phyloP scores from a whole-genome alignment of 352 stramenopile species.

The Pythium oligandrum region DNA sequence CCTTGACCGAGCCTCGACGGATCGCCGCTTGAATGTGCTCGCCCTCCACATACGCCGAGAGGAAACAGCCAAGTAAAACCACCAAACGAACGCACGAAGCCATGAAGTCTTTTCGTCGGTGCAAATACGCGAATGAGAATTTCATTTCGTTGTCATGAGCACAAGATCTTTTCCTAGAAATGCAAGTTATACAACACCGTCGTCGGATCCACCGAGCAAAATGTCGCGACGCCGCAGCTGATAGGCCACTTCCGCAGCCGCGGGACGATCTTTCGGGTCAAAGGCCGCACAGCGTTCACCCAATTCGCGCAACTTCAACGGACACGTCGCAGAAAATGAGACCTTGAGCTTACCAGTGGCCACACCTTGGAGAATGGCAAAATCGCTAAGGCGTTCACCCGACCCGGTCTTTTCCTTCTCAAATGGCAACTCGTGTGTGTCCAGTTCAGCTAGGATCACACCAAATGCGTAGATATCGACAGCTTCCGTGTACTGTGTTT shows the following conservation, averaged over 20 bases:
- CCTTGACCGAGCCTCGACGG: constrained; percentile 7
- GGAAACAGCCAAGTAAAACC: not conserved
- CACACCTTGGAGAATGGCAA: constrained; percentile 52
- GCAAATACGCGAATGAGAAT: too few species aligned
- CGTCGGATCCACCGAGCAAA: constrained; percentile 20
- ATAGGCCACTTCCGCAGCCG: constrained; percentile 54
- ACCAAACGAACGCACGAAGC: not conserved
- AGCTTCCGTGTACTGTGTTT: constrained; percentile 55
- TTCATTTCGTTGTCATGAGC: too few species aligned
- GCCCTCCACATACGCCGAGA: not conserved
- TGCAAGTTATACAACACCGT: constrained; percentile 15
- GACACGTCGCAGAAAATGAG: constrained; percentile 32
- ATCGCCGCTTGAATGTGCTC: constrained; percentile 17
- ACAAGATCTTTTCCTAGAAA: not conserved
- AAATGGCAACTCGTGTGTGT: constrained; percentile 69
- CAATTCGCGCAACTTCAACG: constrained; percentile 38
- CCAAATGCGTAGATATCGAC: constrained; percentile 69
- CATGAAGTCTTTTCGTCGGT: not conserved
- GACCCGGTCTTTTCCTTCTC: constrained; percentile 23
- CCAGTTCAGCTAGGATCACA: constrained; percentile 61
- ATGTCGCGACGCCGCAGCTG: constrained; percentile 50
- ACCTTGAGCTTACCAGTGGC: constrained; percentile 36
- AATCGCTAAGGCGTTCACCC: constrained; percentile 48
- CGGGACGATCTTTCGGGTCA: constrained; percentile 44
- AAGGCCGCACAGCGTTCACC: constrained; percentile 47